Evolutionary conservation across 805 yeast genomes (phyloP), one percentile per base, ranked within the genome.

Genomic region (Nakazawaea peltata): DNA sequence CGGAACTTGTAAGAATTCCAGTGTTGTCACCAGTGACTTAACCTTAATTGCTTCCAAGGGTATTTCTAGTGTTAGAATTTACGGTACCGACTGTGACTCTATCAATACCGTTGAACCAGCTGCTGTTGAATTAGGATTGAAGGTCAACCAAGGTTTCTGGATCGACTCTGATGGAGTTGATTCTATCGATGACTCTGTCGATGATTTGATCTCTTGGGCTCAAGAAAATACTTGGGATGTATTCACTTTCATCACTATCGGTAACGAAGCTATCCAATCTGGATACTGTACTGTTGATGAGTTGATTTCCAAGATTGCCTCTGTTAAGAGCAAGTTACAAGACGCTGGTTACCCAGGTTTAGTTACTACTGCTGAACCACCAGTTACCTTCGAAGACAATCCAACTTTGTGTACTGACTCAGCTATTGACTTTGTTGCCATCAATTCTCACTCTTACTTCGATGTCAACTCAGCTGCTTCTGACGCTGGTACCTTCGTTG

Each of bases 111-210:
- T 86, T 26, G 67, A 75, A 47, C 84, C 92, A 32, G 68, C 67
- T 26, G 71, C 81, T 45, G 48, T 50, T 17, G 33, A 54, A 11
- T 58, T 81, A 35, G 95, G 94, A 4, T 54, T 88, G 34, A 73
- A 61, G 26, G 74, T 87, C 40, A 81, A 83, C 56, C 95, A 85
- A 65, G 96, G 97, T 32, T 70, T 88, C 57, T 88, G 92, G 88
- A 77, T 88, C 44, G 54, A 68, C 30, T 41, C 59, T 14, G 63
- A 55, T 19, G 95, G 94, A 47, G 77, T 69, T 26, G 74, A 75
- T 49, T 77, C 90, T 7, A 72, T 85, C 41, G 87, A 83, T 53
- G 59, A 46, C 33, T 65, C 73, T 30, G 76, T 85, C 32, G 35
- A 53, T 15, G 73, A 61, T 21, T 48, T 87, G 32, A 69, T 86